Percentiles rank a stretch among this genome's conserved stretches.
Conservation (phyloP, 306 rosid genomes). For the Sicyos edulis region DNA sequence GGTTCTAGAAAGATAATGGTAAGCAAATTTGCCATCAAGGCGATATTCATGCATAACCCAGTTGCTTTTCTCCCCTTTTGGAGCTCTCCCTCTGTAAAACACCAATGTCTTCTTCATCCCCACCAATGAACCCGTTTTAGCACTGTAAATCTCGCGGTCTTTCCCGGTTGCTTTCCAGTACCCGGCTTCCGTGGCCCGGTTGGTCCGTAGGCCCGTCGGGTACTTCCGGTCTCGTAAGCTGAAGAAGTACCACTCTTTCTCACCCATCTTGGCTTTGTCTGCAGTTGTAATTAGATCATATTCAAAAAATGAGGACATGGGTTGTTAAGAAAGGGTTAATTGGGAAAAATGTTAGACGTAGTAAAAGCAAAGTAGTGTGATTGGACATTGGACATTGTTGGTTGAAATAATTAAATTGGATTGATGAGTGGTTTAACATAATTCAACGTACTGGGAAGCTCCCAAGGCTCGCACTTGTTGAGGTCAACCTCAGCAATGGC, state of each 20-base stretch:
- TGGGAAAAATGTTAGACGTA: too few relatives aligned
- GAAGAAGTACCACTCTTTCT: constrained; percentile 95
- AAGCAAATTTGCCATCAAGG: constrained; percentile 87
- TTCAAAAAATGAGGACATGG: too few relatives aligned
- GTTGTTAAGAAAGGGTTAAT: too few relatives aligned
- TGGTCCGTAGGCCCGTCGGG: constrained; percentile 83
- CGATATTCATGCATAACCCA: constrained; percentile 99
- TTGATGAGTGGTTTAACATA: too few relatives aligned
- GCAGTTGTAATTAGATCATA: too few relatives aligned
- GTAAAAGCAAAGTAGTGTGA: too few relatives aligned
- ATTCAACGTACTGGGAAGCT: constrained; percentile 85
- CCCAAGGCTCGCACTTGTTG: constrained; percentile 98
- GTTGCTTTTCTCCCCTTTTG: constrained; percentile 82
- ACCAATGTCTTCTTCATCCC: constrained; percentile 98
- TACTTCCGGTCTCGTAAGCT: constrained; percentile 80
- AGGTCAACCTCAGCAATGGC: constrained; percentile 97
- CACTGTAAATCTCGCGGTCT: constrained; percentile 79
- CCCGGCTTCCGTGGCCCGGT: constrained; percentile 91
- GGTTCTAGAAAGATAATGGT: constrained; percentile 65
- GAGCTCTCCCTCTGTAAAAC: constrained; percentile 85
- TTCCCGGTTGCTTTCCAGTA: constrained; percentile 98
- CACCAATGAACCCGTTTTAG: constrained; percentile 60
- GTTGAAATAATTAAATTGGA: too few relatives aligned
- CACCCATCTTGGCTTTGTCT: constrained; percentile 92
- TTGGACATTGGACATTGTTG: too few relatives aligned